Base-by-base conservation (phyloP, 352 stramenopile species). In the Phytophthora aleatoria region DNA sequence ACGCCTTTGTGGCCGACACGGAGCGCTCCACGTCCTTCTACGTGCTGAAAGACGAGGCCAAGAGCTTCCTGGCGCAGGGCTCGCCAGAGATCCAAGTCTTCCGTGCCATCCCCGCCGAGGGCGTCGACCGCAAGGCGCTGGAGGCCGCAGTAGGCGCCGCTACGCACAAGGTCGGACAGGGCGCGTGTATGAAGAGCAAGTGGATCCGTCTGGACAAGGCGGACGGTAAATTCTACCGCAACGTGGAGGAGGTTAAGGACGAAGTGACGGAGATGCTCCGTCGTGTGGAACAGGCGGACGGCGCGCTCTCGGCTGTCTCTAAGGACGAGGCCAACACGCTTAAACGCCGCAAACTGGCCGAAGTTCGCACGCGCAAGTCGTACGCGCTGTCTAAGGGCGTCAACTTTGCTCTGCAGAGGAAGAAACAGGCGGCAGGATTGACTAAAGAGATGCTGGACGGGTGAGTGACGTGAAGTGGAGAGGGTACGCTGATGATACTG, bases 371-470 rank as follows among this genome's bases (percentile, higher is more conserved):
- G 31, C 85, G 93, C 57, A 99, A 99, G 81, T 98, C 92, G 30
- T 99, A 98, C 82, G 79, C 83, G 53, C 84, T 99, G 39, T 91
- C 71, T 10, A 97, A 98, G 64, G 98, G 97, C 33, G 59, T 73
- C 6, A 86, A 97, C 38, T 99, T 99, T 67, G 84, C 92, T 38
- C 71, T 97, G 45, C 71, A 98, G 69, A 92, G 97, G 55, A 93
- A 95, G 61, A 99, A 98, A 71, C 98, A 99, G 75, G 89, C 96
- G 2, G 97, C 97, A 15, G 97, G 98, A 50, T 75, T 99, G 28
- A 99, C 95, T 24, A 99, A 99, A 80, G 97, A 99, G 64, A 99
- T 99, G 97, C 84, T 99, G 16, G 97, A 99, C 38, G 89, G 85
- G 80, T 93, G 48, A 42, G 81, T 65, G 26, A n/a, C 4, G 15